Conservation (phyloP, 257 asterid species). For the Ehretia macrophylla region DNA sequence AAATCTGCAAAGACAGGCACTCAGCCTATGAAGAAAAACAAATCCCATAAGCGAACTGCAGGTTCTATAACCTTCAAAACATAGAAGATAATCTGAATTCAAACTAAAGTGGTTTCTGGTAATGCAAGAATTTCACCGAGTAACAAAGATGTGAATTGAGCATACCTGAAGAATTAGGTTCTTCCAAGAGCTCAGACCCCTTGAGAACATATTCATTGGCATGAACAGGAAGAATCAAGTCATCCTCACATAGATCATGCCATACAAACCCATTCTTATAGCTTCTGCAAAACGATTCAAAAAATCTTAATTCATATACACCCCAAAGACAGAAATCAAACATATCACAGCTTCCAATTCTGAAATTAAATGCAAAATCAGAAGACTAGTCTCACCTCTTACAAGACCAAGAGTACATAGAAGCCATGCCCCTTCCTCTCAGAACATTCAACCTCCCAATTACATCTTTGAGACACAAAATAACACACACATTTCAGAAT, state of each 20-base stretch:
- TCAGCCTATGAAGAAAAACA: no score
- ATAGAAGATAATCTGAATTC: no score
- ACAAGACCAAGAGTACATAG: conserved; percentile 96
- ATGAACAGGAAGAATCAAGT: conserved; percentile 83
- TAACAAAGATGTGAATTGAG: no score
- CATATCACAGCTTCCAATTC: conserved; percentile 2
- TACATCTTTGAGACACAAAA: conserved; percentile 54
- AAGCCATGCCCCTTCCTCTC: conserved; percentile 96
- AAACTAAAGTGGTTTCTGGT: no score
- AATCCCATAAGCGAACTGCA: no score
- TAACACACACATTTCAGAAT: conserved; percentile 3
- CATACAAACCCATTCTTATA: conserved; percentile 90
- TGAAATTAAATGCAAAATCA: background rate
- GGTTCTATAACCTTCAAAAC: no score
- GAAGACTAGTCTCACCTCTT: conserved; percentile 55
- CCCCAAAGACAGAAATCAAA: background rate
- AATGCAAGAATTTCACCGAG: no score
- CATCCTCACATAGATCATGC: conserved; percentile 91
- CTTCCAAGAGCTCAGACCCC: conserved; percentile 92
- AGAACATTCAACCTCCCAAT: conserved; percentile 70
- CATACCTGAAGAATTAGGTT: conserved; percentile 33
- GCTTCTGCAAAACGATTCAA: conserved; percentile 48
- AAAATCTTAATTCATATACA: background rate
- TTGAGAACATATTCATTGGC: conserved; percentile 88
- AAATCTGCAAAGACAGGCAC: no score